phyloP scores from a whole-genome alignment of 768 basidiomycete genomes.

The Coprinopsis strossmayeri region DNA sequence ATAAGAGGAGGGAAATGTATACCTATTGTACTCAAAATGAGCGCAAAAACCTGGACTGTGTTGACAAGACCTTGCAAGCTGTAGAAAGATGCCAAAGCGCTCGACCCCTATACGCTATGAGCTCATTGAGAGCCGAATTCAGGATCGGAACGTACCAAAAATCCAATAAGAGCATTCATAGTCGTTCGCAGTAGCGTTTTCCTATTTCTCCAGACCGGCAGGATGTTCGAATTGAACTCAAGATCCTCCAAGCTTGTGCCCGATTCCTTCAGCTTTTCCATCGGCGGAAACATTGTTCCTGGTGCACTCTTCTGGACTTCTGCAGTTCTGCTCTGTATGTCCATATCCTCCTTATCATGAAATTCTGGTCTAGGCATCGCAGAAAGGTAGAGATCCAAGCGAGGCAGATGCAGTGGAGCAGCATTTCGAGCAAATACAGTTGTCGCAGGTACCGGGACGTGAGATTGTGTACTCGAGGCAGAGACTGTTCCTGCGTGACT shows the following conservation, averaged over 20 bases:
- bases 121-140: background rate
- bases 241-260: slow-evolving; percentile 51
- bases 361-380: slow-evolving; percentile 40
- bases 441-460: slow-evolving; percentile 48
- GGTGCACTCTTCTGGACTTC: background rate
- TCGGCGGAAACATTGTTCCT: slow-evolving; percentile 50
- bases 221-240: slow-evolving; percentile 43
- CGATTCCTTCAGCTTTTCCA: slow-evolving; percentile 45
- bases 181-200: slow-evolving; percentile 42
- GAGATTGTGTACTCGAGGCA: slow-evolving; percentile 16
- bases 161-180: slow-evolving; percentile 42
- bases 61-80: slow-evolving; percentile 65
- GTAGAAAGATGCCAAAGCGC: slow-evolving; percentile 60
- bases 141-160: slow-evolving; percentile 37
- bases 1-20: slow-evolving; percentile 5
- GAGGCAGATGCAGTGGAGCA: slow-evolving; percentile 52
- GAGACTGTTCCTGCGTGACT: background rate
- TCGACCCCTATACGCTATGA: slow-evolving; percentile 48
- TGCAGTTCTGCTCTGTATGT: too few relatives aligned
- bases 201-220: slow-evolving; percentile 51
- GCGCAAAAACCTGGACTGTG: slow-evolving; percentile 65
- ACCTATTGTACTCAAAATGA: slow-evolving; percentile 66
- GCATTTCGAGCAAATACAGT: slow-evolving; percentile 54
- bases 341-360: slow-evolving; percentile 14
- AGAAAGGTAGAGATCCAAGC: slow-evolving; percentile 54